Conservation (phyloP, 768 basidiomycete genomes). For the Strobilomyces dryophilus region DNA sequence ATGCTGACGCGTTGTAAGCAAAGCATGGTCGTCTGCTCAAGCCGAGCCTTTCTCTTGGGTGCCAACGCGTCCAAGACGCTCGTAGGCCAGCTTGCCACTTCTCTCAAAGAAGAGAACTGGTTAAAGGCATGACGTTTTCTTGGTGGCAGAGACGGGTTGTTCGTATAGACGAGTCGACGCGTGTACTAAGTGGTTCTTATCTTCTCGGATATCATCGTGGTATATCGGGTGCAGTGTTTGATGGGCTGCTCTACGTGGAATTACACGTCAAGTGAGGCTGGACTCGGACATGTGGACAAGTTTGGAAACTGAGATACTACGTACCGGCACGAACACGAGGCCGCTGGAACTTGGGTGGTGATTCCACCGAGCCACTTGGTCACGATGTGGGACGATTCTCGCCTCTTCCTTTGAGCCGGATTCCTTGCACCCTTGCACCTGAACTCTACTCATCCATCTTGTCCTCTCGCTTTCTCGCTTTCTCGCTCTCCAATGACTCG, state of each 20-base stretch:
- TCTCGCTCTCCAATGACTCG: neutral
- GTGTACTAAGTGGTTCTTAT: too few relatives aligned
- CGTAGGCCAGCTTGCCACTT: slow-evolving; percentile 22
- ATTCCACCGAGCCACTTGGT: neutral
- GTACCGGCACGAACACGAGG: slow-evolving; percentile 1
- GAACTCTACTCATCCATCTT: neutral
- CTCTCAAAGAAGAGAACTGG: slow-evolving; percentile 14
- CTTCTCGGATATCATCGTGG: too few relatives aligned
- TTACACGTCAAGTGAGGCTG: neutral
- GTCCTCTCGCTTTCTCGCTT: neutral
- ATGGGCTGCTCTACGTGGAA: neutral
- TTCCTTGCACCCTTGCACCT: neutral
- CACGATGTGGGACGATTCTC: neutral
- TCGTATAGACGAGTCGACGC: too few relatives aligned
- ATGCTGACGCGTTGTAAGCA: slow-evolving; percentile 76
- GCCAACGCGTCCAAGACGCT: slow-evolving; percentile 17
- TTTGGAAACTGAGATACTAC: slow-evolving; percentile 1
- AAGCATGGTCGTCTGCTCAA: slow-evolving; percentile 71
- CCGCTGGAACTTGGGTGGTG: too few relatives aligned
- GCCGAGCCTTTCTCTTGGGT: slow-evolving; percentile 28
- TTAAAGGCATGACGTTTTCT: slow-evolving; percentile 7
- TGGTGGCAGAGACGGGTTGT: too few relatives aligned
- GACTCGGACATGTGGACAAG: neutral
- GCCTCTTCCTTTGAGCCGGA: slow-evolving; percentile 4
- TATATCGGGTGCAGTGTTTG: too few relatives aligned